Conservation (phyloP, 2,329 filamentous ascomycete genomes). For the Hypoxylon sp. region DNA sequence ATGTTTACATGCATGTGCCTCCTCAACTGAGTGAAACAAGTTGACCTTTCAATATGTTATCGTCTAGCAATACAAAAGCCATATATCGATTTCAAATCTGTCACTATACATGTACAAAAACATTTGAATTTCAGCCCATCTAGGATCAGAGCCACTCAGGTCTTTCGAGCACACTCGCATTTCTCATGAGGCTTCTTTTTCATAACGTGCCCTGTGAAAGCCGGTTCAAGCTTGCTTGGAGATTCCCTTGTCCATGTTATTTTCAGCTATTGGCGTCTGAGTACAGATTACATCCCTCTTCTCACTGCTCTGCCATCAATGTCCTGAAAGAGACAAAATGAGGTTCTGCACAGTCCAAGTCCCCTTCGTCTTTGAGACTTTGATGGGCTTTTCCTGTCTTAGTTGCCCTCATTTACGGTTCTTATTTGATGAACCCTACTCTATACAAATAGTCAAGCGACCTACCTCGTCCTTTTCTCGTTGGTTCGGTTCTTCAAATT, state of each 20-base stretch:
- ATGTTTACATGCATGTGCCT: constrained; percentile 7
- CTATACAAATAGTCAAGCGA: constrained; percentile 42
- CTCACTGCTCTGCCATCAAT: constrained; percentile 20
- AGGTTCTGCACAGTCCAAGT: constrained; percentile 19
- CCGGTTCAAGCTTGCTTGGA: constrained; percentile 28
- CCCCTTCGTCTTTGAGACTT: constrained; percentile 41
- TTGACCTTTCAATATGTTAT: constrained; percentile 2
- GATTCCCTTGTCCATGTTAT: constrained; percentile 15
- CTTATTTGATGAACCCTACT: constrained; percentile 8
- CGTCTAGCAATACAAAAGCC: background rate
- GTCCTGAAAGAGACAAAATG: constrained; percentile 41
- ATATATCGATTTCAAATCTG: background rate
- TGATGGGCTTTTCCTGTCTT: constrained; percentile 37
- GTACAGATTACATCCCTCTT: constrained; percentile 18
- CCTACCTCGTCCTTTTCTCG: constrained; percentile 13
- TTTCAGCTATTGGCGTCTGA: constrained; percentile 2
- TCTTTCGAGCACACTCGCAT: constrained; percentile 27
- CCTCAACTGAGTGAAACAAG: background rate
- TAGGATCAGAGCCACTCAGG: background rate
- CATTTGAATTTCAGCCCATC: background rate
- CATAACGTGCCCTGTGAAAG: constrained; percentile 26
- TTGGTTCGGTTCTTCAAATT: background rate
- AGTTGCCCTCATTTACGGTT: constrained; percentile 23
- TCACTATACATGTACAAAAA: background rate
- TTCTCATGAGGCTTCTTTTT: constrained; percentile 3